A percentile compares a stretch with the other conserved stretches of the same genome.
Evolutionary conservation across 1,139 yeast species (phyloP).

Genomic region (Arxiozyma heterogenica): DNA sequence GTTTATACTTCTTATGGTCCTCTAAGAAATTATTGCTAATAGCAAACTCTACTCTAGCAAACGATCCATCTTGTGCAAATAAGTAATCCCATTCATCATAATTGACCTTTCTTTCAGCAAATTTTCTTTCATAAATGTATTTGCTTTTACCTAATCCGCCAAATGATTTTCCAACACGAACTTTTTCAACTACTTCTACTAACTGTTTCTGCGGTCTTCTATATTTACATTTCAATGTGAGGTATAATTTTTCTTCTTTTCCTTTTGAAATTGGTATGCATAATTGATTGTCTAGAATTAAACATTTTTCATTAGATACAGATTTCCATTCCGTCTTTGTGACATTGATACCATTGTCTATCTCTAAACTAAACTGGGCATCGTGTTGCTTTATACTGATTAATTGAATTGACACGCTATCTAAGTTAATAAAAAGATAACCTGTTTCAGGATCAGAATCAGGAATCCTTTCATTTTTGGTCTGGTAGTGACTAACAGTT

Average conservation of each 20-base stretch:
- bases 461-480: conserved; percentile 1
- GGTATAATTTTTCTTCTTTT: conserved; percentile 41
- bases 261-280: conserved; percentile 47
- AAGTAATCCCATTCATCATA: conserved; percentile 48
- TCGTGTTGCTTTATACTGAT: conserved; percentile 48
- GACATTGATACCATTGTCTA: conserved; percentile 87
- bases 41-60: conserved; percentile 64
- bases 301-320: conserved; percentile 34
- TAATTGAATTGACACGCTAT: conserved; percentile 49
- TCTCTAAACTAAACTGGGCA: conserved; percentile 58
- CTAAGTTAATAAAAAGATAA: conserved; percentile 58
- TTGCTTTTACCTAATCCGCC: conserved; percentile 31
- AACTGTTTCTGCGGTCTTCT: conserved; percentile 44
- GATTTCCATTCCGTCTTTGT: conserved; percentile 61
- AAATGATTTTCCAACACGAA: conserved; percentile 31
- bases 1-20: conserved; percentile 35
- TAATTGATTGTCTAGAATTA: conserved; percentile 67
- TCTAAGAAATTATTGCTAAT: conserved; percentile 38
- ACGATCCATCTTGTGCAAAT: conserved; percentile 80
- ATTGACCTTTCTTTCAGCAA: conserved; percentile 41
- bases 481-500: not conserved
- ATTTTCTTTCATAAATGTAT: conserved; percentile 37
- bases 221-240: conserved; percentile 66
- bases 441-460: conserved; percentile 47
- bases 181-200: conserved; percentile 50